A percentile compares a stretch with the other conserved stretches of the same genome.
Conservation (phyloP, 1,284 basidiomycete species). For the Cutaneotrichosporon cavernicola region DNA sequence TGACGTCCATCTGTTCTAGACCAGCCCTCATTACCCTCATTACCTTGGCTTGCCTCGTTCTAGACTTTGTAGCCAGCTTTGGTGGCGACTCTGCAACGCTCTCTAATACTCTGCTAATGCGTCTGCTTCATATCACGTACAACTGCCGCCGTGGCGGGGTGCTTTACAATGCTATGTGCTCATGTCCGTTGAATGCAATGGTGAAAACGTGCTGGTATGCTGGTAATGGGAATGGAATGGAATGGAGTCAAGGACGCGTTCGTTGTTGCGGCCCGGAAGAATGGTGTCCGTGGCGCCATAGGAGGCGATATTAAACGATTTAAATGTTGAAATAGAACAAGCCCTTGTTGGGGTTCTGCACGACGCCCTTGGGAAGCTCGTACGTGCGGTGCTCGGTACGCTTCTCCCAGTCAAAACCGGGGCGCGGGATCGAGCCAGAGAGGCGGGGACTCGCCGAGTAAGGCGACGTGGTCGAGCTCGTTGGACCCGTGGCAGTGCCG, state of each 20-base stretch:
- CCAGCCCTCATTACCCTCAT: no score
- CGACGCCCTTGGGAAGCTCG: conserved; percentile 41
- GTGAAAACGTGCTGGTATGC: neutral
- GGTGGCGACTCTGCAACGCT: no score
- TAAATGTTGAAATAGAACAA: conserved; percentile 48
- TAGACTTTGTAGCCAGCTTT: no score
- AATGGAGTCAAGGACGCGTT: neutral
- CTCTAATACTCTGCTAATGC: neutral
- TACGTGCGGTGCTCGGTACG: conserved; percentile 36
- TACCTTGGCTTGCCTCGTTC: no score
- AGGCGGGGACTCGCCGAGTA: neutral
- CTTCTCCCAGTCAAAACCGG: conserved; percentile 44
- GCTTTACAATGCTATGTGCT: conserved; percentile 9
- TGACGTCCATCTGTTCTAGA: no score
- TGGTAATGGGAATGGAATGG: neutral
- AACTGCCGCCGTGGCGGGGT: conserved; percentile 3
- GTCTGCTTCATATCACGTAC: conserved; percentile 12
- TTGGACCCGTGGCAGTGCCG: conserved; percentile 14
- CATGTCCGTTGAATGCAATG: conserved; percentile 11
- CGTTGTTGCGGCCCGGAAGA: neutral
- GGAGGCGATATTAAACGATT: neutral
- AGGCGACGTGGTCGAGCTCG: conserved; percentile 14
- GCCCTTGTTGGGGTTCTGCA: conserved; percentile 43
- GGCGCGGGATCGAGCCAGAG: conserved; percentile 25
- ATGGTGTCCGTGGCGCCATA: neutral